Conservation (phyloP, 208 protist species). For the Wallacemonas rigidus region DNA sequence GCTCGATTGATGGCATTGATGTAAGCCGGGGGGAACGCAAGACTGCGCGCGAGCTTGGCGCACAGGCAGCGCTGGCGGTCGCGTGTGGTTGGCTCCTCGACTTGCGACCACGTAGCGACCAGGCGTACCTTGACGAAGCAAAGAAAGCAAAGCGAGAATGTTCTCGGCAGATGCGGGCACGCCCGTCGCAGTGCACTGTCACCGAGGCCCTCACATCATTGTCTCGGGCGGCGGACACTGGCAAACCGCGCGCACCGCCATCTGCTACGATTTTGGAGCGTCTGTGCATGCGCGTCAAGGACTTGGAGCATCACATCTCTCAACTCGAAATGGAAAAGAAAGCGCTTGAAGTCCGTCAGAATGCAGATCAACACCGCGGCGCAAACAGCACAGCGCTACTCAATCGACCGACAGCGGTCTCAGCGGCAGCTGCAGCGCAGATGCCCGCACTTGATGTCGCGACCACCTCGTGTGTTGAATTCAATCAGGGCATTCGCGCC, state of each 20-base stretch:
- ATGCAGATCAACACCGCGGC: background rate
- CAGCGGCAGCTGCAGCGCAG: conserved; percentile 20
- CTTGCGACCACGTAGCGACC: conserved; percentile 31
- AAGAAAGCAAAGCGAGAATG: conserved; percentile 37
- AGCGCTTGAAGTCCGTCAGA: background rate
- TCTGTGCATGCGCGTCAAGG: background rate
- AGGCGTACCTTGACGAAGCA: conserved; percentile 57
- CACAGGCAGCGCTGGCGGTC: conserved; percentile 63
- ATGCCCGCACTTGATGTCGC: conserved; percentile 22
- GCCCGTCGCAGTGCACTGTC: conserved; percentile 19
- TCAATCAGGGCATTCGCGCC: conserved; percentile 22
- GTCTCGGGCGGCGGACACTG: background rate
- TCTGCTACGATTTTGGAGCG: background rate
- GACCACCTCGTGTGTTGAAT: conserved; percentile 23
- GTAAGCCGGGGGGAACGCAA: conserved; percentile 57
- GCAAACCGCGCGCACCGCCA: background rate
- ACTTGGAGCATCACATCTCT: background rate
- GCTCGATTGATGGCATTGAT: conserved; percentile 48
- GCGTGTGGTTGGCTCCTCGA: conserved; percentile 82
- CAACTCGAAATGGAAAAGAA: conserved; percentile 7
- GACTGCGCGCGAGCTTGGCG: conserved; percentile 35
- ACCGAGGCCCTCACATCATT: conserved; percentile 16
- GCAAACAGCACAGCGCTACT: background rate
- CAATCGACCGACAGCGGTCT: background rate
- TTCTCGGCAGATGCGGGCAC: conserved; percentile 7